These are phyloP conservation scores for Myriosclerotinia scirpicola DNA, from an alignment of 2,329 filamentous ascomycete species.

Conservation along the genomic window DNA sequence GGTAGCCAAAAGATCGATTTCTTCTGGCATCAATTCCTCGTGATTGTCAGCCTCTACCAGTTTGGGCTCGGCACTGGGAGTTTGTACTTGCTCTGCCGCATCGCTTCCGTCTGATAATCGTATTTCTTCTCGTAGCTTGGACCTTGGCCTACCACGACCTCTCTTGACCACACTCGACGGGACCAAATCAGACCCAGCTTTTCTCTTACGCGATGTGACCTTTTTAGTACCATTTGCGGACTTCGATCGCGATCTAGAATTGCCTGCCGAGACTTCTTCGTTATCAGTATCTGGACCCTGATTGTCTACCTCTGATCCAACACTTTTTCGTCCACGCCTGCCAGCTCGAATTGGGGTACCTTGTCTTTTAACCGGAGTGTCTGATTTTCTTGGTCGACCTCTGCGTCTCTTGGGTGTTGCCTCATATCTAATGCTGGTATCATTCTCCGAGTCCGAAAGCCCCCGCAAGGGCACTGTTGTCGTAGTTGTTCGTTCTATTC, in stretches of 20 bases:
- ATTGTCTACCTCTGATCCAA: slow-evolving; percentile 36
- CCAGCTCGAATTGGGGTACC: slow-evolving; percentile 33
- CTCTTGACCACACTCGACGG: slow-evolving; percentile 19
- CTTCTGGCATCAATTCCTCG: slow-evolving; percentile 23
- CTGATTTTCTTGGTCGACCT: slow-evolving; percentile 47
- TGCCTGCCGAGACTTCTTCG: slow-evolving; percentile 32
- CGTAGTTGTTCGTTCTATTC: slow-evolving; percentile 38
- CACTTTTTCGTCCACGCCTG: slow-evolving; percentile 33
- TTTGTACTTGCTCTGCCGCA: slow-evolving; percentile 30
- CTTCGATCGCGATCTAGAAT: slow-evolving; percentile 36
- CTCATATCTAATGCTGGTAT: slow-evolving; percentile 29
- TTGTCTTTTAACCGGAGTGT: slow-evolving; percentile 40
- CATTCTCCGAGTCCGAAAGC: slow-evolving; percentile 38
- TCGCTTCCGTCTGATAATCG: slow-evolving; percentile 30
- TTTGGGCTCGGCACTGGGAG: slow-evolving; percentile 28
- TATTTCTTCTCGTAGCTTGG: slow-evolving; percentile 21
- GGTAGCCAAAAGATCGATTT: slow-evolving; percentile 20
- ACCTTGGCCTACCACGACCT: slow-evolving; percentile 23
- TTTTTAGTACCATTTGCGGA: slow-evolving; percentile 33
- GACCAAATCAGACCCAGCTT: slow-evolving; percentile 5
- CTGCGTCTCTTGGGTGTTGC: slow-evolving; percentile 45
- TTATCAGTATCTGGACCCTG: slow-evolving; percentile 33
- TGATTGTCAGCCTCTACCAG: slow-evolving; percentile 25
- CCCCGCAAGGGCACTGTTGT: slow-evolving; percentile 40
- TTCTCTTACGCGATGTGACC: slow-evolving; percentile 26